A percentile compares a stretch with the other conserved stretches of the same genome.
These are phyloP conservation scores for Colletotrichum liaoningense DNA, from an alignment of 2,329 filamentous ascomycete species.

Conservation along the genomic window DNA sequence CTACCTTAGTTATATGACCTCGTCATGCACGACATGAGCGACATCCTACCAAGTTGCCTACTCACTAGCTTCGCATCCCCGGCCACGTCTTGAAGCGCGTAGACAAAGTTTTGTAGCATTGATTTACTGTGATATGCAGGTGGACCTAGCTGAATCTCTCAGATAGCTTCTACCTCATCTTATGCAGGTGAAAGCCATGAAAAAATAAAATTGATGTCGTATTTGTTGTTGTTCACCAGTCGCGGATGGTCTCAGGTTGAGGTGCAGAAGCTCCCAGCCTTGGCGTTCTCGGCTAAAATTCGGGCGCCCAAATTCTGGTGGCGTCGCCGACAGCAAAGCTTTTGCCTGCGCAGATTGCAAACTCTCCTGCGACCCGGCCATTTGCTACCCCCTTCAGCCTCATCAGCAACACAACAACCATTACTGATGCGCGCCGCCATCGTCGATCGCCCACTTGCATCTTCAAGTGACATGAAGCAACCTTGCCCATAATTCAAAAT, in stretches of 20 bases:
- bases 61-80: not conserved
- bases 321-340: constrained; percentile 44
- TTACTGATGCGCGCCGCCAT: constrained; percentile 38
- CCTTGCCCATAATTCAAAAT: constrained; percentile 58
- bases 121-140: too few species aligned
- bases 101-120: not conserved
- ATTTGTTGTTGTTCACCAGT: not conserved
- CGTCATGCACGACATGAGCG: not conserved
- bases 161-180: too few species aligned
- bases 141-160: too few species aligned
- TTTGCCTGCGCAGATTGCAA: constrained; percentile 39
- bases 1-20: not conserved
- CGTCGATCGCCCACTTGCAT: constrained; percentile 34
- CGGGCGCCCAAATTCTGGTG: constrained; percentile 47
- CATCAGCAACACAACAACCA: constrained; percentile 41
- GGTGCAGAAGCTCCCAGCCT: not conserved
- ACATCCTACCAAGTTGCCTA: too few species aligned
- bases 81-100: too few species aligned
- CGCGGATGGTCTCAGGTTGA: not conserved
- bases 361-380: constrained; percentile 36
- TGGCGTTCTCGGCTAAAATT: constrained; percentile 45
- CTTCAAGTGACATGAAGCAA: constrained; percentile 48
- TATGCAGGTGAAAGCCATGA: too few species aligned
- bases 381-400: constrained; percentile 36
- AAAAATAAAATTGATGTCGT: too few species aligned